Conservation (phyloP, 2,329 filamentous ascomycete species). For the Cryphonectria carpinicola region DNA sequence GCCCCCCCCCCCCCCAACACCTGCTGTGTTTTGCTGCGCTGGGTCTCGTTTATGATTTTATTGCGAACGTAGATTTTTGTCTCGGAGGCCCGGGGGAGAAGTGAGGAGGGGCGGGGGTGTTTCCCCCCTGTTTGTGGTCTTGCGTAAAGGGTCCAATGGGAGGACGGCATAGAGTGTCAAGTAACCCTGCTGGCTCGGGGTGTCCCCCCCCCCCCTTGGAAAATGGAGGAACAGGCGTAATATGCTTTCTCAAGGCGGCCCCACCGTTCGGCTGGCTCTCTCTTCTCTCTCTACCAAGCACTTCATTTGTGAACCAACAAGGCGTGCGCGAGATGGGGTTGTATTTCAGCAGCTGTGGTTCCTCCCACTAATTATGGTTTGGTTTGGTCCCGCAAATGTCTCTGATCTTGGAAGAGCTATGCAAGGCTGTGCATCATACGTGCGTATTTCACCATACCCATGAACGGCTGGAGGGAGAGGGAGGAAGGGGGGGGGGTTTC, state of each 20-base stretch:
- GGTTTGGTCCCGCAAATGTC: background rate
- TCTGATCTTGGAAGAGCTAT: background rate
- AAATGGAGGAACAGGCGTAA: background rate
- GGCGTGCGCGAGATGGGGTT: background rate
- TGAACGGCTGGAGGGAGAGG: background rate
- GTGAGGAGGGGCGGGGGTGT: no score
- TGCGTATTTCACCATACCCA: background rate
- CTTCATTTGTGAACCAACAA: no score
- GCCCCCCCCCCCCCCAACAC: no score
- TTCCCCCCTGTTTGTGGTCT: background rate
- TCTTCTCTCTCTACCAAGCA: background rate
- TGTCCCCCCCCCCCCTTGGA: no score
- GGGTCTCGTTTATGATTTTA: background rate
- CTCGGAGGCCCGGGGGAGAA: background rate
- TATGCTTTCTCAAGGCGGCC: background rate
- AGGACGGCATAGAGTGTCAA: background rate
- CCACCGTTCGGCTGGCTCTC: no score
- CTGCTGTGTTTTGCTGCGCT: no score
- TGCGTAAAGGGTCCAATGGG: conserved; percentile 1
- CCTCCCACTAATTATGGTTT: background rate
- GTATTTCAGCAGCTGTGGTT: background rate
- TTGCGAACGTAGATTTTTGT: background rate
- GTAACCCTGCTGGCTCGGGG: no score
- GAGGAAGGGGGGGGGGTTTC: background rate
- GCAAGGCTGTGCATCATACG: background rate